Percentiles rank a stretch among this genome's conserved stretches.
phyloP scores from a whole-genome alignment of 441 rosid genomes.

The Erysimum cheiri region DNA sequence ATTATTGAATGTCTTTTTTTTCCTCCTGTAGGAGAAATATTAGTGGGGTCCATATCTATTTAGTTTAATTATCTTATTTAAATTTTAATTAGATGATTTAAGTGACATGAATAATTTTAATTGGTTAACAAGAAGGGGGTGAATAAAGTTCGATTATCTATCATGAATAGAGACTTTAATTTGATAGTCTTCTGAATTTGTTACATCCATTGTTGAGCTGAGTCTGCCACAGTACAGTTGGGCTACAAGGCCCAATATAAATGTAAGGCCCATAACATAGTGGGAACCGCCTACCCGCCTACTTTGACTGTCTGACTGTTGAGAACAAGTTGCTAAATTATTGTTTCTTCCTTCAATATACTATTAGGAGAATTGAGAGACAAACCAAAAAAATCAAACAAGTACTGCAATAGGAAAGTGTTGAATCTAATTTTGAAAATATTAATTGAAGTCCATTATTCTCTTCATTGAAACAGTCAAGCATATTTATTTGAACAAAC shows the following conservation, averaged over 20 bases:
- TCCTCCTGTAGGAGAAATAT: no score
- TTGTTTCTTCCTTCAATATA: not conserved
- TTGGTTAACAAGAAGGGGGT: no score
- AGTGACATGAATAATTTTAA: no score
- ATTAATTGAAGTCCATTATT: not conserved
- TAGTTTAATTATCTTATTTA: no score
- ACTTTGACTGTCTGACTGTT: constrained; percentile 22
- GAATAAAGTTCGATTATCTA: no score
- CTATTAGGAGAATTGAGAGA: not conserved
- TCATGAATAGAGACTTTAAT: not conserved
- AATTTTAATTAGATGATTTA: no score
- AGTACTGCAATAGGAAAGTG: constrained; percentile 18
- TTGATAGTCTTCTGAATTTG: not conserved
- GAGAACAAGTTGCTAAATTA: not conserved
- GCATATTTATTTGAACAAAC: not conserved
- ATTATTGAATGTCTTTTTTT: no score
- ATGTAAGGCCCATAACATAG: constrained; percentile 18
- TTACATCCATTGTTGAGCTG: not conserved
- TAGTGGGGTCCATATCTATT: no score
- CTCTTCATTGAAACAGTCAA: constrained; percentile 24
- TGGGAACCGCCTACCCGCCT: constrained; percentile 27
- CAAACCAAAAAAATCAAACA: constrained; percentile 25
- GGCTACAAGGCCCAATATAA: constrained; percentile 13
- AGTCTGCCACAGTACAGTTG: not conserved
- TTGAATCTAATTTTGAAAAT: constrained; percentile 6